Percentiles rank a stretch among this genome's conserved stretches.
phyloP scores from a whole-genome alignment of 345 rosid species.

The Salix caprea region DNA sequence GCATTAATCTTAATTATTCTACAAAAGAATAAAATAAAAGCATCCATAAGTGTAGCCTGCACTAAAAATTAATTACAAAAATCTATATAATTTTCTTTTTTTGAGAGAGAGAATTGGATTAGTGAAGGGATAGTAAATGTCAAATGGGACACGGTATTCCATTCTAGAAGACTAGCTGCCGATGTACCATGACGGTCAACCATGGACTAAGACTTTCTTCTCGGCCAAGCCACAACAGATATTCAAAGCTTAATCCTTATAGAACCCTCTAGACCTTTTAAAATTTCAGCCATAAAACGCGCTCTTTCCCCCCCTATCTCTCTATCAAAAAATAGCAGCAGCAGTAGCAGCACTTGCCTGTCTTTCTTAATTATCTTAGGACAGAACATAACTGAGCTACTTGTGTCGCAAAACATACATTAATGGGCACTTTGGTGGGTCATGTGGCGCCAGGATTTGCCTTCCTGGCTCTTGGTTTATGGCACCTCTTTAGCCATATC shows the following conservation, averaged over 20 bases:
- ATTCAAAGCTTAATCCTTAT: constrained; percentile 2
- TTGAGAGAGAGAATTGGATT: neutral
- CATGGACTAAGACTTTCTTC: neutral
- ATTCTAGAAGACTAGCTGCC: constrained; percentile 17
- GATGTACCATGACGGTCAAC: constrained; percentile 6
- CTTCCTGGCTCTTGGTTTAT: constrained; percentile 59
- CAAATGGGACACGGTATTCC: neutral
- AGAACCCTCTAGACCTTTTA: constrained; percentile 18
- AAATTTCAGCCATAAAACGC: neutral
- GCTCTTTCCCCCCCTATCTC: no score
- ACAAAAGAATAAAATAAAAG: no score
- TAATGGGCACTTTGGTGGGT: constrained; percentile 73
- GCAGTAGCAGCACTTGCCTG: neutral
- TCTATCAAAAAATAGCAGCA: neutral
- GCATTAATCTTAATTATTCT: no score
- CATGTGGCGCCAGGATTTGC: constrained; percentile 72
- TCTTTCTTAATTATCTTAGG: neutral
- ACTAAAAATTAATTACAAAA: no score
- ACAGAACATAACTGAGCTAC: neutral
- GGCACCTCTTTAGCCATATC: constrained; percentile 80
- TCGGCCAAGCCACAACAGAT: constrained; percentile 13
- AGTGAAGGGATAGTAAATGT: no score
- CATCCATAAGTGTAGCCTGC: no score
- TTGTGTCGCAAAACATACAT: neutral
- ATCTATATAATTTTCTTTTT: no score